Evolutionary conservation across 306 rosid species (phyloP).

Genomic region (Urtica urens): DNA sequence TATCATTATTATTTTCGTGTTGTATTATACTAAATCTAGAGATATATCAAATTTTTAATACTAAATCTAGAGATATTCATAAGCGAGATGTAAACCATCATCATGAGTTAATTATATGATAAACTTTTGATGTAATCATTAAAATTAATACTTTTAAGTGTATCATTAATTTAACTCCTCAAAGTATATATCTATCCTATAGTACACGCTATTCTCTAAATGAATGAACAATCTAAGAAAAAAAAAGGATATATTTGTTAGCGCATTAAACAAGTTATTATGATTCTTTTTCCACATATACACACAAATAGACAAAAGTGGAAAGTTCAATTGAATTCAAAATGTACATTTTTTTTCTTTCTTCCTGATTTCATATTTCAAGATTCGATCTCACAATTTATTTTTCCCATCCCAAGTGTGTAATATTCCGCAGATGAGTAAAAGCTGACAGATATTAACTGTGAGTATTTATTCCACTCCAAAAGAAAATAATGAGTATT

Average conservation of each 20-base stretch:
- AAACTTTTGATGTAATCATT: background rate
- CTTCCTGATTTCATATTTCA: too few species aligned
- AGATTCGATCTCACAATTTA: too few species aligned
- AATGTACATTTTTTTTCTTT: too few species aligned
- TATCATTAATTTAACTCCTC: background rate
- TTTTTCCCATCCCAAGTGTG: too few species aligned
- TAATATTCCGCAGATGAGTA: too few species aligned
- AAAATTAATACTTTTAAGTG: background rate
- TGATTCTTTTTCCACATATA: background rate
- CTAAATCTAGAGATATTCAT: background rate
- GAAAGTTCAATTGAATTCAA: too few species aligned
- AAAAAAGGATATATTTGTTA: background rate
- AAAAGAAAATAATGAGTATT: too few species aligned
- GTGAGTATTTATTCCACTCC: too few species aligned
- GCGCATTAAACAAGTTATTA: background rate
- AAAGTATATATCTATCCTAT: background rate
- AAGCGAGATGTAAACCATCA: background rate
- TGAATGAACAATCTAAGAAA: background rate
- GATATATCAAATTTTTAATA: background rate
- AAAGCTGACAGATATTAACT: too few species aligned
- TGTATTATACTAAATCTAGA: background rate
- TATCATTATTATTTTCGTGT: background rate
- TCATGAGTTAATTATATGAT: constrained; percentile 1
- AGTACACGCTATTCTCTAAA: background rate
- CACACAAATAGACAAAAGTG: too few species aligned